Conservation (phyloP, 139 green algal species). For the Chlamydomonas schloesseri region DNA sequence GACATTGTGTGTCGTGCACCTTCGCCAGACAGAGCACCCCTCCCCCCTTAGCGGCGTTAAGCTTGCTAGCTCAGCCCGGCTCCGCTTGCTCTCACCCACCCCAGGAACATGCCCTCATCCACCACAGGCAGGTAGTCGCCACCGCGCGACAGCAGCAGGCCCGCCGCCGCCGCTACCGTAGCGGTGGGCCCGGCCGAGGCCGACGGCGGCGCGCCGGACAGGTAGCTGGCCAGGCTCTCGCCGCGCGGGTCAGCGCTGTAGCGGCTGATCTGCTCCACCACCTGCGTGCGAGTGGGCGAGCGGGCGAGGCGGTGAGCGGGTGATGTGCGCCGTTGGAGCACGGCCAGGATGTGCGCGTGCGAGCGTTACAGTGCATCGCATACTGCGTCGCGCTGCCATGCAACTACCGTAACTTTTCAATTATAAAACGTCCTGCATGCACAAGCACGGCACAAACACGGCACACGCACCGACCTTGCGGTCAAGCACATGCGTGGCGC, state of each 20-base stretch:
- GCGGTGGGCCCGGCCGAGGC: neutral
- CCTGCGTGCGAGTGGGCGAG: neutral
- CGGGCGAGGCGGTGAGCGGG: neutral
- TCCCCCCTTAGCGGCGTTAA: no score
- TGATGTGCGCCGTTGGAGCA: neutral
- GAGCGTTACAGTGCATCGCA: neutral
- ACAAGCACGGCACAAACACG: neutral
- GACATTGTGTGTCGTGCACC: no score
- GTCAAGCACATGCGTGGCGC: neutral
- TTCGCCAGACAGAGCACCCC: no score
- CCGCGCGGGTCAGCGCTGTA: neutral
- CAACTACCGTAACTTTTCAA: neutral
- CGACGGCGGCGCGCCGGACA: neutral
- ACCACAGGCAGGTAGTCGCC: neutral
- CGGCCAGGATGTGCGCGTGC: no score
- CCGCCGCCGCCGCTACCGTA: slow-evolving; percentile 1
- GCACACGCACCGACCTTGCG: neutral
- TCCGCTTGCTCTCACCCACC: slow-evolving; percentile 17
- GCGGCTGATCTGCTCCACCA: slow-evolving; percentile 1
- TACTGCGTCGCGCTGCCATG: no score
- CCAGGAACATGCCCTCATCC: neutral
- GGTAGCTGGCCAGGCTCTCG: neutral
- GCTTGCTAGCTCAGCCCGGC: no score
- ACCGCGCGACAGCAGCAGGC: slow-evolving; percentile 8
- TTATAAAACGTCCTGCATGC: neutral